Evolutionary conservation across 2,329 filamentous ascomycete genomes (phyloP).

Genomic region (Pyrenophora graminea): DNA sequence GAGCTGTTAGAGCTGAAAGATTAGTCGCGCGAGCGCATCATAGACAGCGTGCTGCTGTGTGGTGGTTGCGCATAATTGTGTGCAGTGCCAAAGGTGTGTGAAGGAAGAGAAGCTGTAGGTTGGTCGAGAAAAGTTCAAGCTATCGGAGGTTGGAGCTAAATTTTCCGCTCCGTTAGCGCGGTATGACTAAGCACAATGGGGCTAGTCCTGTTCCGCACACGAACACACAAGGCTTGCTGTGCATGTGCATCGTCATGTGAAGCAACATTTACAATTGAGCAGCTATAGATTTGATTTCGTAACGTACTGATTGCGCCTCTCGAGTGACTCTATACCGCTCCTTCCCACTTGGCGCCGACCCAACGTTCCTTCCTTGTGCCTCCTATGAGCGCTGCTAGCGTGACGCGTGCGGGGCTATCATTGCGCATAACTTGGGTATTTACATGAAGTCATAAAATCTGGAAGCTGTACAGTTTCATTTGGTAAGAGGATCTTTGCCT

Average conservation of each 20-base stretch:
- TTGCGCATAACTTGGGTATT: conserved; percentile 24
- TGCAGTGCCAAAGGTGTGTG: conserved; percentile 10
- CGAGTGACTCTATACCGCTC: conserved; percentile 3
- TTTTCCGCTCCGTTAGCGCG: conserved; percentile 26
- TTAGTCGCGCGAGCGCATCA: neutral
- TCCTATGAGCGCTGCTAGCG: conserved; percentile 6
- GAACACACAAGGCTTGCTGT: too few relatives aligned
- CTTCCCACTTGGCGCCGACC: conserved; percentile 8
- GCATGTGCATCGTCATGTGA: too few relatives aligned
- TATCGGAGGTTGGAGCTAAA: conserved; percentile 22
- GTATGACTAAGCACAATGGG: conserved; percentile 12
- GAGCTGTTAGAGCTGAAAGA: neutral
- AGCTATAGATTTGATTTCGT: conserved; percentile 1
- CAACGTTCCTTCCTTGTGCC: conserved; percentile 4
- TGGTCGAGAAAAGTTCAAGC: conserved; percentile 19
- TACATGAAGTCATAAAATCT: conserved; percentile 28
- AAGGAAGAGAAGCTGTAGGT: conserved; percentile 10
- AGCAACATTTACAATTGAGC: too few relatives aligned
- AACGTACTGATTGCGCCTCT: conserved; percentile 4
- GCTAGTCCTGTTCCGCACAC: neutral
- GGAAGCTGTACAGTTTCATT: conserved; percentile 5
- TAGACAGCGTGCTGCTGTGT: neutral
- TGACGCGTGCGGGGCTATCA: conserved; percentile 11
- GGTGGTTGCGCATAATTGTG: conserved; percentile 6
- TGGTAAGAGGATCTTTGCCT: conserved; percentile 1